A percentile compares a stretch with the other conserved stretches of the same genome.
These are phyloP conservation scores for Piper longum DNA, from an alignment of 164 flowering plant genomes.

Conservation along the genomic window DNA sequence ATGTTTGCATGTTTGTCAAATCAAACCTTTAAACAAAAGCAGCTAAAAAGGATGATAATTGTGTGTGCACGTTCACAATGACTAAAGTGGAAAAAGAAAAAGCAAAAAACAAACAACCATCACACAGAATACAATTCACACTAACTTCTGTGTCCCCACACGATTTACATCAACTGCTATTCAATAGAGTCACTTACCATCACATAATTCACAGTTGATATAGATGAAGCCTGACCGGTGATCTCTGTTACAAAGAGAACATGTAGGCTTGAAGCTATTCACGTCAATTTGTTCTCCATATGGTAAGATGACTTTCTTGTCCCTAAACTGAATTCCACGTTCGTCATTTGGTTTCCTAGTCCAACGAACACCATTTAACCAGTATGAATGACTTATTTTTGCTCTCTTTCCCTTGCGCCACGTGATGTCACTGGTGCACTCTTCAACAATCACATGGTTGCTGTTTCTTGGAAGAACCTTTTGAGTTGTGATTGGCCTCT, in stretches of 20 bases:
- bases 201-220: constrained; percentile 61
- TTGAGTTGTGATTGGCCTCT: constrained; percentile 2
- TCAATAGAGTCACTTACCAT: constrained; percentile 30
- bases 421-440: constrained; percentile 17
- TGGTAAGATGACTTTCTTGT: constrained; percentile 26
- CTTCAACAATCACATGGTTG: constrained; percentile 7
- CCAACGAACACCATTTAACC: constrained; percentile 69
- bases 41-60: too few species aligned
- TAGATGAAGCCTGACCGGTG: constrained; percentile 24
- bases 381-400: constrained; percentile 32
- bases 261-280: constrained; percentile 26
- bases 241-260: constrained; percentile 52
- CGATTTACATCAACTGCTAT: not conserved
- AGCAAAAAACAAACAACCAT: too few species aligned
- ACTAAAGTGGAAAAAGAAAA: too few species aligned
- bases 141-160: not conserved
- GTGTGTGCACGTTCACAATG: too few species aligned
- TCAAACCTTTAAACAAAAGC: too few species aligned
- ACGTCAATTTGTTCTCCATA: constrained; percentile 12
- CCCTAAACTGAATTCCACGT: constrained; percentile 34
- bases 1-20: too few species aligned
- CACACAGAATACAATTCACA: not conserved
- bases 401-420: constrained; percentile 45
- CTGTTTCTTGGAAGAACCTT: constrained; percentile 23
- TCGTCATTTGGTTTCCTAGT: constrained; percentile 59